These are phyloP conservation scores for Cladophialophora psammophila DNA, from an alignment of 2,329 filamentous ascomycete genomes.

Conservation along the genomic window DNA sequence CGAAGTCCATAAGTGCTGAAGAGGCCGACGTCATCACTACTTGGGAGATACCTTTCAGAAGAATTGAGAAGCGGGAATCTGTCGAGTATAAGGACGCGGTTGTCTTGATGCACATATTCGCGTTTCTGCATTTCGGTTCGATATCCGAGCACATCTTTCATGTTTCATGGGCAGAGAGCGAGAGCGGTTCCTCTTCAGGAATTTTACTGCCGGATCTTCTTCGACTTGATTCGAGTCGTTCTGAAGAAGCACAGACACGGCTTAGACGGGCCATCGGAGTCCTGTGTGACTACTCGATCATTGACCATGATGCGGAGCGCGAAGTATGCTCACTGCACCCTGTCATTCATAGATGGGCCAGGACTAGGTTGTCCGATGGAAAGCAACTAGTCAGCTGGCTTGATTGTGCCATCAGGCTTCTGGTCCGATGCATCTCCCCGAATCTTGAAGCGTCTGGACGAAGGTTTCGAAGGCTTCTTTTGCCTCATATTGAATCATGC, in stretches of 20 bases:
- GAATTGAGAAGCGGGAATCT: too few species aligned
- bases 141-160: too few species aligned
- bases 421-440: slow-evolving; percentile 20
- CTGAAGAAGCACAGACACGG: slow-evolving; percentile 20
- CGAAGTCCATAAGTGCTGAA: too few species aligned
- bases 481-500: slow-evolving; percentile 31
- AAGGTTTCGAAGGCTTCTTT: slow-evolving; percentile 9
- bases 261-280: slow-evolving; percentile 23
- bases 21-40: too few species aligned
- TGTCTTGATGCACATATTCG: too few species aligned
- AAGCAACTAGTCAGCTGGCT: slow-evolving; percentile 21
- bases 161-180: too few species aligned
- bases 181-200: too few species aligned
- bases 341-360: slow-evolving; percentile 29
- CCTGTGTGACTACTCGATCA: slow-evolving; percentile 28
- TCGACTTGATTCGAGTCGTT: slow-evolving; percentile 5
- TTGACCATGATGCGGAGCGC: slow-evolving; percentile 24
- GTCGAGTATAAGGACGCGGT: too few species aligned
- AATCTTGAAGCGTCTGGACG: slow-evolving; percentile 17
- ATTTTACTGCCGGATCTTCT: slow-evolving; percentile 4
- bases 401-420: slow-evolving; percentile 17
- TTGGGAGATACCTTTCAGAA: too few species aligned
- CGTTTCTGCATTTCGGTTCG: too few species aligned
- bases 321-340: slow-evolving; percentile 28
- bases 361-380: slow-evolving; percentile 14